Evolutionary conservation across 2,329 filamentous ascomycete species (phyloP), one percentile per base, ranked within the genome.

Genomic region (Ceratocystis diversiconidia): DNA sequence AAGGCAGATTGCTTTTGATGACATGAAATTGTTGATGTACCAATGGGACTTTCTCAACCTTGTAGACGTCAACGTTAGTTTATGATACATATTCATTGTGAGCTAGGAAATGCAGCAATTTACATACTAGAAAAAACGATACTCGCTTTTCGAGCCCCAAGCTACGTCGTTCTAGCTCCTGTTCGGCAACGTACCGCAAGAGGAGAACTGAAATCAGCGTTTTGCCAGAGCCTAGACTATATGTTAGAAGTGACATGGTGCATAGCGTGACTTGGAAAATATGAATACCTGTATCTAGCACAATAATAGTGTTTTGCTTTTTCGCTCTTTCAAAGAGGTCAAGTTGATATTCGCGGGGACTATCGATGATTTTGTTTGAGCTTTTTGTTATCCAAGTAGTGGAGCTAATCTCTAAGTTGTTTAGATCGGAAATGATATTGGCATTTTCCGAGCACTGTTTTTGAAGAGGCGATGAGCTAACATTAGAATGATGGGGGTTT

Each of bases 121-220:
- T n/a, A 65, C 65, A 48, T 71, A 87, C 91, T 19, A 99, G 74
- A 71, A 99, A 99, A 76, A 97, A 95, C 0, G 90, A 83, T 7
- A 89, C 82, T 32, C 86, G 85, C 46, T 78, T 82, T 0, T 77
- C 71, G n/a, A 79, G 79, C 1, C 87, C 87, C 1, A 75, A 71
- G 0, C 78, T 80, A 48, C 91, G 83, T 69, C 84, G 77, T 68
- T 89, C 85, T 1, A 96, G 76, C 73, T 99, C 94, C 67, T 86
- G 78, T 48, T 90, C 84, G 36, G 97, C 80, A 8, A 84, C 80
- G 73, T 95, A 83, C 48, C 86, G 84, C 28, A 97, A 80, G 4
- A 99, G 79, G 2, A 97, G 80, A 0, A 90, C 91, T 0, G 94
- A 92, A 70, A 99, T 96, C n/a, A 96, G 79, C 0, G 94, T 99